Conservation (phyloP, 495 filamentous ascomycete species). For the Chaetomium fimeti region DNA sequence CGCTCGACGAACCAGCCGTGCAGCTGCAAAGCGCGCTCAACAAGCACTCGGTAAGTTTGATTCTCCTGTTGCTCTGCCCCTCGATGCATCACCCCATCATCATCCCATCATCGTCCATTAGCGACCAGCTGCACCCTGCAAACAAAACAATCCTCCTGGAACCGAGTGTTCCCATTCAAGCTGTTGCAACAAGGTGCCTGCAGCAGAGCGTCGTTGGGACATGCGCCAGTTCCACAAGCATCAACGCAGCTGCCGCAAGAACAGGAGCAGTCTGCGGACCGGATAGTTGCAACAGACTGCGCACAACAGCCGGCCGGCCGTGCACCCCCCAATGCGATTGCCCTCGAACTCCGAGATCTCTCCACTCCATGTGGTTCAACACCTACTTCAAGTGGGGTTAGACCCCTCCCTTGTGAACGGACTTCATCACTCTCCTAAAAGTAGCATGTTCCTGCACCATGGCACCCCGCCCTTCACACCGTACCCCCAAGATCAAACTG, state of each 20-base stretch:
- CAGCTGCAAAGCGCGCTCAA: conserved; percentile 38
- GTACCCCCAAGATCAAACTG: neutral
- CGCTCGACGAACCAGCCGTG: conserved; percentile 36
- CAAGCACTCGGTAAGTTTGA: conserved; percentile 35
- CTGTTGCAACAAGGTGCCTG: neutral
- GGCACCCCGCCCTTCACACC: neutral
- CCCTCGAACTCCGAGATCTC: neutral
- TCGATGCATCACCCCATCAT: conserved; percentile 4
- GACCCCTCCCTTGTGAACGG: neutral
- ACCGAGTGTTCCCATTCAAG: neutral
- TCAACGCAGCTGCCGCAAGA: neutral
- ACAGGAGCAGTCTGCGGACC: neutral
- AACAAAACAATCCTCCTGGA: neutral
- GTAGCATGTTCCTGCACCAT: neutral
- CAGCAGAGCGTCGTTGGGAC: neutral
- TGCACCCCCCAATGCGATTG: neutral
- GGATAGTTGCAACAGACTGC: neutral
- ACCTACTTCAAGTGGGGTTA: neutral
- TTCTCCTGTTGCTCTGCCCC: neutral
- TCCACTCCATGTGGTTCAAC: neutral
- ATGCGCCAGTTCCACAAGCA: conserved; percentile 6
- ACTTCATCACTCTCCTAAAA: neutral
- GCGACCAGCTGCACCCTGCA: neutral
- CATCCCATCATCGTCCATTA: neutral
- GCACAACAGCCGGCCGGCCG: neutral